phyloP scores from a whole-genome alignment of 106 monocot species.

The Chionographis japonica region DNA sequence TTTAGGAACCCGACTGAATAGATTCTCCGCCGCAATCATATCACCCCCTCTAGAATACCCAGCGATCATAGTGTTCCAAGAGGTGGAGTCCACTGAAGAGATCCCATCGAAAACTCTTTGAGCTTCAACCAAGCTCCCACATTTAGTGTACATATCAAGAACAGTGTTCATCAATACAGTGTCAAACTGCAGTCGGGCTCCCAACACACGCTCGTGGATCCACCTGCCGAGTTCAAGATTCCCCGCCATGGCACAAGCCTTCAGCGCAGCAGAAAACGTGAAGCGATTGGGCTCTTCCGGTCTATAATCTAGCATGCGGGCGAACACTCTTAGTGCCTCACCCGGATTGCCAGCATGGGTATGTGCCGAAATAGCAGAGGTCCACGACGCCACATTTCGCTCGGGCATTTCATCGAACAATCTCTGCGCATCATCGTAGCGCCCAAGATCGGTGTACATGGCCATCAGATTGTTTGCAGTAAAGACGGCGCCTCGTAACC shows the following conservation, averaged over 20 bases:
- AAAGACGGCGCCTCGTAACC: conserved; percentile 26
- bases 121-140: conserved; percentile 52
- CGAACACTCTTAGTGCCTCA: conserved; percentile 46
- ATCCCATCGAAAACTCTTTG: conserved; percentile 45
- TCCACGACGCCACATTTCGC: conserved; percentile 69
- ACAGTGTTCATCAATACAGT: conserved; percentile 54
- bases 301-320: conserved; percentile 30
- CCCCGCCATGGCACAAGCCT: conserved; percentile 46
- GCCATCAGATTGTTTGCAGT: conserved; percentile 57
- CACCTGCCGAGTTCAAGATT: conserved; percentile 54
- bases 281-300: conserved; percentile 39
- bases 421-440: conserved; percentile 23
- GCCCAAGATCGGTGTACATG: conserved; percentile 37
- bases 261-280: conserved; percentile 54
- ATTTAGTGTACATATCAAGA: conserved; percentile 76
- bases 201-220: conserved; percentile 32
- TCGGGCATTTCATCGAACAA: conserved; percentile 71
- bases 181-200: conserved; percentile 25
- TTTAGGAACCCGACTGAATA: conserved; percentile 34
- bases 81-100: conserved; percentile 23
- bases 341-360: conserved; percentile 33
- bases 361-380: conserved; percentile 47
- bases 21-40: conserved; percentile 45
- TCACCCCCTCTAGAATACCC: conserved; percentile 41
- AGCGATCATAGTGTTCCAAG: conserved; percentile 68